A percentile compares a stretch with the other conserved stretches of the same genome.
Evolutionary conservation across 495 filamentous ascomycete species (phyloP).

Genomic region (Ramalina intermedia): DNA sequence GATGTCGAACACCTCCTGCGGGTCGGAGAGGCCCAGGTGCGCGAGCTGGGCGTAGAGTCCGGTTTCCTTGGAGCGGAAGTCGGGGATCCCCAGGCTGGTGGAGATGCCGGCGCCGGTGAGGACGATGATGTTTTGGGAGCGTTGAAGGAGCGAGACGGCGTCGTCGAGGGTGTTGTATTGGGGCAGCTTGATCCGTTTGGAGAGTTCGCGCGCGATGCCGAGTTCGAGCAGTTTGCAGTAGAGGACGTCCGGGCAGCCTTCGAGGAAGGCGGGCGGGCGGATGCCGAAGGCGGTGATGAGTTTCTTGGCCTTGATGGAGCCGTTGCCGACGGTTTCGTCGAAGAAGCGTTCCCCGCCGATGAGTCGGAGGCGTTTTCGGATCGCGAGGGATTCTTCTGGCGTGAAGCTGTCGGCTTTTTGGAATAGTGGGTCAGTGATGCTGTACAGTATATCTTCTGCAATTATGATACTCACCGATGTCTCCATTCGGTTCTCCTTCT

Average conservation of each 20-base stretch:
- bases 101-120: constrained; percentile 89
- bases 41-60: constrained; percentile 60
- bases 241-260: constrained; percentile 55
- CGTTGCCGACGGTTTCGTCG: constrained; percentile 51
- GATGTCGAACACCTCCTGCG: constrained; percentile 92
- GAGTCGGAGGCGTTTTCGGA: constrained; percentile 53
- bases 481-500: constrained; percentile 26
- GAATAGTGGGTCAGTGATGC: not conserved
- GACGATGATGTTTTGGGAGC: constrained; percentile 73
- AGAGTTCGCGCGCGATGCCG: constrained; percentile 69
- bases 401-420: constrained; percentile 44
- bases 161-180: constrained; percentile 82
- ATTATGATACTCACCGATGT: not conserved
- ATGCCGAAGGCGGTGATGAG: constrained; percentile 88
- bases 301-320: constrained; percentile 60
- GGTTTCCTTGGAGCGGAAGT: constrained; percentile 53
- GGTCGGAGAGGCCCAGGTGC: constrained; percentile 63
- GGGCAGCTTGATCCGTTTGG: constrained; percentile 62
- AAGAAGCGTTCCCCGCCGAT: constrained; percentile 67
- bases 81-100: constrained; percentile 53
- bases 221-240: constrained; percentile 62
- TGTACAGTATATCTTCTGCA: not conserved
- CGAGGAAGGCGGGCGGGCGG: constrained; percentile 58
- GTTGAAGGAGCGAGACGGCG: constrained; percentile 60
- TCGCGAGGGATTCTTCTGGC: constrained; percentile 52